Evolutionary conservation across 2,329 filamentous ascomycete genomes (phyloP).

Genomic region (Huntiella bhutanensis): DNA sequence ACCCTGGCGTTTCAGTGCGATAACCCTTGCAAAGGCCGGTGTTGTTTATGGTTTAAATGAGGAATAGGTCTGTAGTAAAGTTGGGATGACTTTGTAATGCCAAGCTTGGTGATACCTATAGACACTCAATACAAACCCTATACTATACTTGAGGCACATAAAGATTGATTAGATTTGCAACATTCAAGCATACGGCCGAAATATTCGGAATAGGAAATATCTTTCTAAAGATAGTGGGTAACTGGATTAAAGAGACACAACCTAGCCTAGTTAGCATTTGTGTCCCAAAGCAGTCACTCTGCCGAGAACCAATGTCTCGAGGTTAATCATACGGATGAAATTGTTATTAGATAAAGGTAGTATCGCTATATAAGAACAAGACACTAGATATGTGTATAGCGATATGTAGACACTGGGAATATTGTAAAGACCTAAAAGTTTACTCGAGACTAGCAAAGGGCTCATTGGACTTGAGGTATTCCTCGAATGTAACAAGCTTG

Average conservation of each 20-base stretch:
- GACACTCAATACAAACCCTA: too few species aligned
- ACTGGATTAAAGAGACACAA: slow-evolving; percentile 19
- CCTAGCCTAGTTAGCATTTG: slow-evolving; percentile 19
- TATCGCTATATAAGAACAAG: too few species aligned
- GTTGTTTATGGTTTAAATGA: too few species aligned
- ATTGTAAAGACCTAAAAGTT: too few species aligned
- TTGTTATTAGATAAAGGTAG: slow-evolving; percentile 17
- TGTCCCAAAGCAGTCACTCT: slow-evolving; percentile 16
- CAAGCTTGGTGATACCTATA: too few species aligned
- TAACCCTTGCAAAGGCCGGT: too few species aligned
- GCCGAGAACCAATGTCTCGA: slow-evolving; percentile 16
- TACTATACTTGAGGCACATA: slow-evolving; percentile 16
- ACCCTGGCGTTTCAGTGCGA: too few species aligned
- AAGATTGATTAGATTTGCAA: slow-evolving; percentile 20
- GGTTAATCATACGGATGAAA: slow-evolving; percentile 21
- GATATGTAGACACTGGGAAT: too few species aligned
- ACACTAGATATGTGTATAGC: too few species aligned
- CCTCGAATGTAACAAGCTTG: slow-evolving; percentile 21
- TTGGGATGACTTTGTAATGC: too few species aligned
- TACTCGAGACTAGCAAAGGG: slow-evolving; percentile 6
- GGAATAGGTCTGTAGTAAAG: too few species aligned
- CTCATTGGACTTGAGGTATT: slow-evolving; percentile 16
- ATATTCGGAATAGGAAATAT: slow-evolving; percentile 20
- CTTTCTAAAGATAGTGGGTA: slow-evolving; percentile 16
- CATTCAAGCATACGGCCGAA: slow-evolving; percentile 16